Conservation (phyloP, 164 flowering plant genomes). For the Tinospora cordifolia region DNA sequence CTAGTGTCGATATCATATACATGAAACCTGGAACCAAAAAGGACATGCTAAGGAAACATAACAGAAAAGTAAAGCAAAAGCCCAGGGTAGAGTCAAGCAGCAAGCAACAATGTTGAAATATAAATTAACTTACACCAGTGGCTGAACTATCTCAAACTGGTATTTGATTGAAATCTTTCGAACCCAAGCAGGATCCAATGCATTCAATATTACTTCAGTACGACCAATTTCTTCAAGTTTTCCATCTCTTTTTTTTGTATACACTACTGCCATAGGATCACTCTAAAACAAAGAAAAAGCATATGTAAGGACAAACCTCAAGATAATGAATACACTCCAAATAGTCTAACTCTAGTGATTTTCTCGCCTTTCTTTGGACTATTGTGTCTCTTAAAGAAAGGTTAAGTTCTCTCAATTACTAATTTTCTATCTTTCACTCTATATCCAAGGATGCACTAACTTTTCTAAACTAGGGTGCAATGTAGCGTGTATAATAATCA, state of each 20-base stretch:
- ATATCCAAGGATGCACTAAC: too few relatives aligned
- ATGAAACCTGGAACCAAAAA: conserved; percentile 39
- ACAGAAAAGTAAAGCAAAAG: not conserved
- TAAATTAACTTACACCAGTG: conserved; percentile 43
- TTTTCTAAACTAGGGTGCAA: too few relatives aligned
- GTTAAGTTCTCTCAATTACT: too few relatives aligned
- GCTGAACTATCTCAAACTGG: conserved; percentile 77
- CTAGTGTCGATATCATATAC: conserved; percentile 74
- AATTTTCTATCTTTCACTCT: too few relatives aligned
- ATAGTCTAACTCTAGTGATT: not conserved
- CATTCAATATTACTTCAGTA: conserved; percentile 72
- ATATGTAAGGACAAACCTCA: not conserved
- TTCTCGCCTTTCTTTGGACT: too few relatives aligned
- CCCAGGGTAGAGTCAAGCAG: not conserved
- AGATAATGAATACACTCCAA: not conserved
- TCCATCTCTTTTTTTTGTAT: conserved; percentile 49
- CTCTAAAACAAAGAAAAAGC: conserved; percentile 35
- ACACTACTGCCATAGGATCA: conserved; percentile 71
- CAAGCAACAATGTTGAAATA: not conserved
- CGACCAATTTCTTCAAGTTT: conserved; percentile 72
- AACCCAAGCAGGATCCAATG: conserved; percentile 63
- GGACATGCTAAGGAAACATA: not conserved
- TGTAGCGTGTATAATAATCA: too few relatives aligned
- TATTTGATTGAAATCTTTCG: conserved; percentile 45
- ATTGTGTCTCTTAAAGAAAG: too few relatives aligned